Evolutionary conservation across 768 basidiomycete species (phyloP), one percentile per base, ranked within the genome.

Genomic region (Phanerochaete carnosa): DNA sequence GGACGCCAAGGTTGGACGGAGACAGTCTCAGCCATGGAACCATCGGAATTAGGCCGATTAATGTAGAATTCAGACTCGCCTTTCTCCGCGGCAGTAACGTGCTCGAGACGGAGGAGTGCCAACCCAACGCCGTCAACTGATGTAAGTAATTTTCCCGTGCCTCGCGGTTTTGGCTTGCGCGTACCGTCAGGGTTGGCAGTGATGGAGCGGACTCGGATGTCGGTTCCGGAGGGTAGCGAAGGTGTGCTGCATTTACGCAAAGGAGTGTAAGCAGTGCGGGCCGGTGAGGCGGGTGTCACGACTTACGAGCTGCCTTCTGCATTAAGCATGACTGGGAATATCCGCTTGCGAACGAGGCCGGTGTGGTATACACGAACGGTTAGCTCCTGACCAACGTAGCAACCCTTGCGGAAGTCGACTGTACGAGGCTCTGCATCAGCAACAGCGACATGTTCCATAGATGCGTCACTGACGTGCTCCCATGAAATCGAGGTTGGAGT

Each of bases 401-500:
- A 99, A 2, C 97, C 97, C 76, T 99, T 99, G 59, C 92, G 80
- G 73, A 97, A 98, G 74, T 98, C 94, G 70, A 98, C 95, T 89
- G 80, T 46, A 55, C 45, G 56, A 3, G 29, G 64, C 37, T 64
- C 58, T 55, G 43, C 22, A 46, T 30, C 13, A 67, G 39, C 39
- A 43, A 19, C 39, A 49, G 32, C 55, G 49, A 45, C 39, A 19
- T 28, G 57, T 19, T 13, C 25, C 33, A n/a, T 7, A 25, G 28
- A n/a, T 19, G 37, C n/a, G 19, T 13, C 28, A 80, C 90, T 74
- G 68, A 97, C 95, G 76, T 68, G 86, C 96, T 53, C 95, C 94
- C 91, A 98, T 98, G 45, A 90, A 76, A 71, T 99, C 97, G 66
- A 98, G 75, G 73, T 95, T 94, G 7, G 92, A 94, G 64, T 99